phyloP scores from a whole-genome alignment of 2,329 filamentous ascomycete genomes.

The Colletotrichum plurivorum region DNA sequence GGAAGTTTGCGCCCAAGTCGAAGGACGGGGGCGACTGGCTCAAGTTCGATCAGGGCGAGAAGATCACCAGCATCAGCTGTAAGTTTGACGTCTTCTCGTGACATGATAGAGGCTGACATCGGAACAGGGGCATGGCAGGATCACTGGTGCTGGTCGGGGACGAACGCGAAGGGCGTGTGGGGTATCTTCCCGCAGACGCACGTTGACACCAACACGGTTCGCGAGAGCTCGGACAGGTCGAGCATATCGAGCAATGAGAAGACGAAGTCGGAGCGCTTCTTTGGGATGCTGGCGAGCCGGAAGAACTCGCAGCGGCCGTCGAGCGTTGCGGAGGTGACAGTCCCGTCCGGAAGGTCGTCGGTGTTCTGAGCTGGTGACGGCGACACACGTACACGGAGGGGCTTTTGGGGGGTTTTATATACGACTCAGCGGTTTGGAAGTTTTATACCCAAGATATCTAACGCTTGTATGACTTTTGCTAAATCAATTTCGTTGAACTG shows the following conservation, averaged over 20 bases:
- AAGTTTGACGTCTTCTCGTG: conserved; percentile 48
- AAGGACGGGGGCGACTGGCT: conserved; percentile 63
- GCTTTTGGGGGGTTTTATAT: neutral
- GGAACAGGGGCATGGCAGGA: conserved; percentile 58
- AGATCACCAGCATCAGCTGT: conserved; percentile 75
- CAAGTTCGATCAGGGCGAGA: conserved; percentile 76
- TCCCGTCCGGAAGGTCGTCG: conserved; percentile 27
- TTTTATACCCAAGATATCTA: conserved; percentile 26
- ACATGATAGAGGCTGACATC: conserved; percentile 11
- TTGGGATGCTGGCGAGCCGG: conserved; percentile 53
- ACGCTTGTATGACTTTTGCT: neutral
- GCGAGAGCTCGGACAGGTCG: conserved; percentile 50
- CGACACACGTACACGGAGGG: neutral
- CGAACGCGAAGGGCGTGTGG: conserved; percentile 65
- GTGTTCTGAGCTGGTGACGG: conserved; percentile 1
- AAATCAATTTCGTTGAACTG: neutral
- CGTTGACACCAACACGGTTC: conserved; percentile 61
- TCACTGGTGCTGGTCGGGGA: conserved; percentile 71
- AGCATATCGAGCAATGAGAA: conserved; percentile 53
- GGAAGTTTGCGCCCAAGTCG: conserved; percentile 66
- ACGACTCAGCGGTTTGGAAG: neutral
- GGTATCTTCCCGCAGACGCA: conserved; percentile 68
- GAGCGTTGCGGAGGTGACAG: conserved; percentile 48
- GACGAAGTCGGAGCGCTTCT: conserved; percentile 50
- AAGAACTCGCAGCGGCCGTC: conserved; percentile 47